Percentiles rank a stretch among this genome's conserved stretches.
Conservation (phyloP, 495 filamentous ascomycete species). For the Thermochaetoides thermophila region DNA sequence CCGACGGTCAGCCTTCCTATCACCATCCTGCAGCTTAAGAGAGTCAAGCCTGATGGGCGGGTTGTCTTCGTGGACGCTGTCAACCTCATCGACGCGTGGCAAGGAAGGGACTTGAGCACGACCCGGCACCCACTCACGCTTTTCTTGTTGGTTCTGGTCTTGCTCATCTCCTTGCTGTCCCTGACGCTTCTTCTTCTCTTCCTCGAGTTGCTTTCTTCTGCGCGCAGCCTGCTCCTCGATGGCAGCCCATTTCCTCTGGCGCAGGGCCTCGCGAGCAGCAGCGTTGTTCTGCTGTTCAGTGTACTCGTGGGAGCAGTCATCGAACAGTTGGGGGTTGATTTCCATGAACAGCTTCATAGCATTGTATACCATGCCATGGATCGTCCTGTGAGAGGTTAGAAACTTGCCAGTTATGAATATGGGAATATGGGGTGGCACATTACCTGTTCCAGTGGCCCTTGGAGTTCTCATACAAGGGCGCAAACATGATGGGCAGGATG, state of each 20-base stretch:
- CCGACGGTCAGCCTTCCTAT: conserved; percentile 20
- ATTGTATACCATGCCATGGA: conserved; percentile 99
- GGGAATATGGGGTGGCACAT: no score
- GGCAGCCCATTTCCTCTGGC: conserved; percentile 75
- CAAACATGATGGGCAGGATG: conserved; percentile 98
- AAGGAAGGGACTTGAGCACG: conserved; percentile 22
- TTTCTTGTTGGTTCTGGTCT: no score
- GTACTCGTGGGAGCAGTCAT: conserved; percentile 96
- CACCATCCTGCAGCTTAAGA: conserved; percentile 62
- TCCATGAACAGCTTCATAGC: conserved; percentile 99
- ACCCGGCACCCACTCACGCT: no score
- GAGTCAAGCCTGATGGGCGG: conserved; percentile 73
- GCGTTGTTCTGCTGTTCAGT: conserved; percentile 90
- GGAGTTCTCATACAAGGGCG: conserved; percentile 95
- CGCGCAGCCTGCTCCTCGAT: conserved; percentile 65
- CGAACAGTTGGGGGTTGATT: conserved; percentile 96
- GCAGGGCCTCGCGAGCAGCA: conserved; percentile 56
- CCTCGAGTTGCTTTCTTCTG: no score
- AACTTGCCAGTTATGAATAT: no score
- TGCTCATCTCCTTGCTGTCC: no score
- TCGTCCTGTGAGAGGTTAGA: conserved; percentile 68
- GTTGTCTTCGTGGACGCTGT: conserved; percentile 69
- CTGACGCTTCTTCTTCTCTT: no score
- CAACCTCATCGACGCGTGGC: conserved; percentile 47
- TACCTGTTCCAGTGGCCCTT: conserved; percentile 99